Evolutionary conservation across 495 filamentous ascomycete species (phyloP).

Genomic region (Lophium mytilinum): DNA sequence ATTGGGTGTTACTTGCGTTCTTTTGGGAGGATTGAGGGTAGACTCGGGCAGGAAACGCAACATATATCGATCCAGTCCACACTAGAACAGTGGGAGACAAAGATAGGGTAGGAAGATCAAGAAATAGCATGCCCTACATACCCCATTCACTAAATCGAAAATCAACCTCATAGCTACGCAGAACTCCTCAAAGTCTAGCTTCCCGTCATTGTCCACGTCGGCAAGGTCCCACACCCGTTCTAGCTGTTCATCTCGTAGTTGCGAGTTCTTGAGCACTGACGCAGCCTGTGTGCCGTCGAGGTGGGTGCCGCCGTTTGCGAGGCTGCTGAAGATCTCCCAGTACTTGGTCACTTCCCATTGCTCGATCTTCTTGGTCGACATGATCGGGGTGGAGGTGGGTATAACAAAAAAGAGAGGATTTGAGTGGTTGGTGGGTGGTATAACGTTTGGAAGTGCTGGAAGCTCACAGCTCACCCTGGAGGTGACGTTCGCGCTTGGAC

Average conservation of each 20-base stretch:
- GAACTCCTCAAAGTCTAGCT: slow-evolving; percentile 97
- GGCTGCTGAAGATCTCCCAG: slow-evolving; percentile 95
- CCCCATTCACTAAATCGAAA: slow-evolving; percentile 93
- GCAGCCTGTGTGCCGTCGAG: slow-evolving; percentile 88
- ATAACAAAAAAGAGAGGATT: not conserved
- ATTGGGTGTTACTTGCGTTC: not conserved
- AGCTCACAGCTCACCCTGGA: too few relatives aligned
- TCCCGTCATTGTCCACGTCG: slow-evolving; percentile 93
- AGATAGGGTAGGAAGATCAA: not conserved
- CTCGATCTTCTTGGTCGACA: slow-evolving; percentile 73
- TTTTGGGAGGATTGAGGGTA: too few relatives aligned
- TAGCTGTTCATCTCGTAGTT: slow-evolving; percentile 85
- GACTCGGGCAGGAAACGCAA: too few relatives aligned
- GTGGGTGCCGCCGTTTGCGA: slow-evolving; percentile 72
- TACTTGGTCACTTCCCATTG: slow-evolving; percentile 95
- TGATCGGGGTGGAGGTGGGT: slow-evolving; percentile 1
- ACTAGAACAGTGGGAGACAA: too few relatives aligned
- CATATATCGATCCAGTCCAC: not conserved
- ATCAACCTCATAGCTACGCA: slow-evolving; percentile 97
- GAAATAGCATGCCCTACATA: slow-evolving; percentile 37
- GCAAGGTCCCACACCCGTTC: slow-evolving; percentile 96
- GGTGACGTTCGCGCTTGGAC: too few relatives aligned
- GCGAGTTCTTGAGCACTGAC: slow-evolving; percentile 90
- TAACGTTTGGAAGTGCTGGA: not conserved
- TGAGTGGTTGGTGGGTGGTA: not conserved